These are phyloP conservation scores for Clonostachys rhizophaga DNA, from an alignment of 2,329 filamentous ascomycete species.

Conservation along the genomic window DNA sequence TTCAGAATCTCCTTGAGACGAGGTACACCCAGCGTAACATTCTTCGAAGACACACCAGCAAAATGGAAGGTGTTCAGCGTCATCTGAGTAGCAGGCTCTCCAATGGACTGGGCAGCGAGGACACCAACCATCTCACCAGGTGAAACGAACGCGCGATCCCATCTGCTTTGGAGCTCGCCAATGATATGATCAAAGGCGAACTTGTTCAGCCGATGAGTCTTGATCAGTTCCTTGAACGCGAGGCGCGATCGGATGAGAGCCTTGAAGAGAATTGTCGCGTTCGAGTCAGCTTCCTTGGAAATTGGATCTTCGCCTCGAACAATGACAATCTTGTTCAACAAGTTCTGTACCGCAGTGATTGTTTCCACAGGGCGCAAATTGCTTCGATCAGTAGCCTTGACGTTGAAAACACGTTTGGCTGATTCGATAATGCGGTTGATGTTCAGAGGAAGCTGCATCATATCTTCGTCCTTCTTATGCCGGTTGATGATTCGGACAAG, in stretches of 20 bases:
- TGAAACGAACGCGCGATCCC: slow-evolving; percentile 78
- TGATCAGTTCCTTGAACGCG: slow-evolving; percentile 88
- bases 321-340: slow-evolving; percentile 75
- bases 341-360: slow-evolving; percentile 69
- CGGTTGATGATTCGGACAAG: slow-evolving; percentile 67
- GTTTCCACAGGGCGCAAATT: slow-evolving; percentile 87
- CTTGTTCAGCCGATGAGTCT: slow-evolving; percentile 80
- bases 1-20: slow-evolving; percentile 99
- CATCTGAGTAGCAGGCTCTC: slow-evolving; percentile 98
- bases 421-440: slow-evolving; percentile 86
- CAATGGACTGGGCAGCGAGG: slow-evolving; percentile 94
- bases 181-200: slow-evolving; percentile 89
- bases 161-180: slow-evolving; percentile 85
- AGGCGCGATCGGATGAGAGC: slow-evolving; percentile 83
- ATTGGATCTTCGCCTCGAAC: slow-evolving; percentile 82
- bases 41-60: slow-evolving; percentile 99
- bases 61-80: slow-evolving; percentile 99
- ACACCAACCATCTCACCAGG: slow-evolving; percentile 99
- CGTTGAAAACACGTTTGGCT: slow-evolving; percentile 84
- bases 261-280: slow-evolving; percentile 89
- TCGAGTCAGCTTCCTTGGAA: slow-evolving; percentile 81
- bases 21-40: slow-evolving; percentile 97
- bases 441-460: slow-evolving; percentile 90
- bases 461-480: slow-evolving; percentile 70
- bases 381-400: slow-evolving; percentile 80